Evolutionary conservation across 495 filamentous ascomycete genomes (phyloP).

Genomic region (Lindgomyces ingoldianus): DNA sequence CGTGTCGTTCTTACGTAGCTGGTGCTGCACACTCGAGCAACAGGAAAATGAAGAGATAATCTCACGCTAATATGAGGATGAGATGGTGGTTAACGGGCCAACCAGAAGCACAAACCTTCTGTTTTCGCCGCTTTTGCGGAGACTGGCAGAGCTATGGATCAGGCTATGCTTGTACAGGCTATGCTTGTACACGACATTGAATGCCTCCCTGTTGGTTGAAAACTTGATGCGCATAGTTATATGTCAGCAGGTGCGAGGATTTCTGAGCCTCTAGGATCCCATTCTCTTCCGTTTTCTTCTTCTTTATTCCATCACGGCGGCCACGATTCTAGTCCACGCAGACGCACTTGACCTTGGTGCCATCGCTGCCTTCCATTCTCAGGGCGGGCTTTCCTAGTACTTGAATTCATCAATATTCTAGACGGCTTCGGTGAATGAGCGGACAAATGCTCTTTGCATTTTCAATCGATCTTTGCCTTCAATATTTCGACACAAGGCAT

Average conservation of each 20-base stretch:
- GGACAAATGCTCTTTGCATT: slow-evolving; percentile 19
- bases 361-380: slow-evolving; percentile 22
- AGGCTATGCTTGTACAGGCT: slow-evolving; percentile 32
- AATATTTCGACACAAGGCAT: slow-evolving; percentile 24
- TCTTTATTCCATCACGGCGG: slow-evolving; percentile 19
- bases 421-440: slow-evolving; percentile 23
- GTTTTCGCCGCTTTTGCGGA: slow-evolving; percentile 1
- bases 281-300: slow-evolving; percentile 6
- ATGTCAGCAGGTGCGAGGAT: slow-evolving; percentile 19
- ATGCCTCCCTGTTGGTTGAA: slow-evolving; percentile 26
- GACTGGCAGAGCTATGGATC: slow-evolving; percentile 21
- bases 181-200: slow-evolving; percentile 34
- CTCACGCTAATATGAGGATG: too few species aligned
- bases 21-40: too few species aligned
- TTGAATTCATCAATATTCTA: slow-evolving; percentile 28
- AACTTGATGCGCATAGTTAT: slow-evolving; percentile 35
- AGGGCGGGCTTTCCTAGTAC: slow-evolving; percentile 28
- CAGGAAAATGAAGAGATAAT: too few species aligned
- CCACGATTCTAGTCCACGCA: slow-evolving; percentile 30
- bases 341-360: slow-evolving; percentile 31
- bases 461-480: slow-evolving; percentile 29
- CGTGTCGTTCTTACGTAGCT: too few species aligned
- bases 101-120: not conserved
- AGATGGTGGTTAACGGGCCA: not conserved
- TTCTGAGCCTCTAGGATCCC: not conserved